phyloP scores from a whole-genome alignment of 441 rosid genomes.

The Adansonia gregorii region DNA sequence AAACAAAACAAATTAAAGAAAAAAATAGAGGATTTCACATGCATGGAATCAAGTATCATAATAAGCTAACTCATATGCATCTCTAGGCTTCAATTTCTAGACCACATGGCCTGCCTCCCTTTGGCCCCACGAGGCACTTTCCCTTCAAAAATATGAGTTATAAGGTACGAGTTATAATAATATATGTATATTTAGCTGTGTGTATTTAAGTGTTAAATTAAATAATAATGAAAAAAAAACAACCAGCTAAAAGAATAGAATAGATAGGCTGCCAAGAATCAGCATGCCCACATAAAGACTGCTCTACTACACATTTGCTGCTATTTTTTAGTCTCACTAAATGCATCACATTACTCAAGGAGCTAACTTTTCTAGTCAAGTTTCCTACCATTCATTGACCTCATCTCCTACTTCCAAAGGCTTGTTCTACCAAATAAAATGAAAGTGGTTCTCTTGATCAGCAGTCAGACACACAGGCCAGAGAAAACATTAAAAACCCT shows the following conservation, averaged over 20 bases:
- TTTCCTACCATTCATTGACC: neutral
- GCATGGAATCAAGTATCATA: neutral
- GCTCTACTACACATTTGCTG: conserved; percentile 6
- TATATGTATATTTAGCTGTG: neutral
- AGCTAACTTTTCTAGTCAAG: neutral
- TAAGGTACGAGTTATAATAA: neutral
- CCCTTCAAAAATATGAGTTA: neutral
- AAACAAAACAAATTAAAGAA: conserved; percentile 7
- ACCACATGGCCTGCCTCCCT: too few relatives aligned
- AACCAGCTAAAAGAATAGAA: neutral
- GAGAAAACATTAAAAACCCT: neutral
- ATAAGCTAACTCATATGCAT: too few relatives aligned
- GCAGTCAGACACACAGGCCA: neutral
- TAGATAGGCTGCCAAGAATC: neutral
- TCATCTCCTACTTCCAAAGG: neutral
- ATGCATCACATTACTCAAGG: neutral
- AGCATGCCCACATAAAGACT: neutral
- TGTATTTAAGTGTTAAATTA: too few relatives aligned
- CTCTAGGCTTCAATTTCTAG: too few relatives aligned
- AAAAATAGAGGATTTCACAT: neutral
- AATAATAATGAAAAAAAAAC: neutral
- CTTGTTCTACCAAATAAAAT: neutral
- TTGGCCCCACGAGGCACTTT: too few relatives aligned
- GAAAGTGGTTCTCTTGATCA: neutral
- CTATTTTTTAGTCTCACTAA: neutral